Evolutionary conservation across 2,329 filamentous ascomycete genomes (phyloP).

Genomic region (Fusarium sp.): DNA sequence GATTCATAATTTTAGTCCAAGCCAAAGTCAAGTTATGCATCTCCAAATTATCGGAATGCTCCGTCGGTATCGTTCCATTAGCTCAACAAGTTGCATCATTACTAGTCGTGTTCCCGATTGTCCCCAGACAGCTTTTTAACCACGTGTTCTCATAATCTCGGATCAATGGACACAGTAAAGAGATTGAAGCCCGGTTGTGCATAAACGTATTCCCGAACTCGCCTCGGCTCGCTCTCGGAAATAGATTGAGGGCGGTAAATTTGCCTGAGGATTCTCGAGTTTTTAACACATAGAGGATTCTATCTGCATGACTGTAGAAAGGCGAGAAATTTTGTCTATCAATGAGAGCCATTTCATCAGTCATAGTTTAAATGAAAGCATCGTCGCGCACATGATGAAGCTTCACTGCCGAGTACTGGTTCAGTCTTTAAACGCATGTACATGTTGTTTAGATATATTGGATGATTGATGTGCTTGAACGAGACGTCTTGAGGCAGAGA

Average conservation of each 20-base stretch:
- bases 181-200: neutral
- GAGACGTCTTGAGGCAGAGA: neutral
- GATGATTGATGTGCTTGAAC: neutral
- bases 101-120: neutral
- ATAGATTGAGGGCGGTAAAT: neutral
- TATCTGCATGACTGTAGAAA: neutral
- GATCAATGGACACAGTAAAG: neutral
- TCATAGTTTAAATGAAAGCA: neutral
- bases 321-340: neutral
- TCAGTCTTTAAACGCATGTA: neutral
- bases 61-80: neutral
- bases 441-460: neutral
- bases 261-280: neutral
- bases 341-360: neutral
- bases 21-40: neutral
- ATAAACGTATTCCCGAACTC: neutral
- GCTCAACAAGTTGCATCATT: neutral
- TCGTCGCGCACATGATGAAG: neutral
- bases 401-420: neutral
- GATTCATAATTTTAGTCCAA: neutral
- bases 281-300: neutral
- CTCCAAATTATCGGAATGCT: neutral
- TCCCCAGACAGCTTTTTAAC: neutral
- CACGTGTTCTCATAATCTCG: neutral
- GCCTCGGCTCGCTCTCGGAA: neutral